Evolutionary conservation across 768 basidiomycete genomes (phyloP).

Genomic region (Tricholoma saponaceum): DNA sequence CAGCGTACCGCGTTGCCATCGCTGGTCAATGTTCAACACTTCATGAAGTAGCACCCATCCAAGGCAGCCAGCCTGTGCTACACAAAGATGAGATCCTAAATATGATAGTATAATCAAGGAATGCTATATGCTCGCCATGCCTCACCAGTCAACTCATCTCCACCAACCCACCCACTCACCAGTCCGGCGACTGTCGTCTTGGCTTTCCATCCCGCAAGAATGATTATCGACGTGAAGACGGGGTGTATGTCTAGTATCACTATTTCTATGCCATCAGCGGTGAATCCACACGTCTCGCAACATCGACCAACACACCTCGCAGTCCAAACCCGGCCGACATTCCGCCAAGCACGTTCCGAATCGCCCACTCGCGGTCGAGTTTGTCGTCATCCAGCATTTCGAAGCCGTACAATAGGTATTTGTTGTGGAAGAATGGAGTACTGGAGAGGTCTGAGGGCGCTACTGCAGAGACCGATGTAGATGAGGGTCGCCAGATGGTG

Average conservation of each 20-base stretch:
- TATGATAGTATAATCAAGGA: slow-evolving; percentile 35
- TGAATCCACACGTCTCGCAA: background rate
- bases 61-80: no score
- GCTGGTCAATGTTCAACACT: background rate
- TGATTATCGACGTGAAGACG: slow-evolving; percentile 67
- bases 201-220: slow-evolving; percentile 66
- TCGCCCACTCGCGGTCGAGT: slow-evolving; percentile 79
- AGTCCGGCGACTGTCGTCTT: slow-evolving; percentile 62
- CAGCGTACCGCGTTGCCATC: background rate
- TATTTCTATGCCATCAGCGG: slow-evolving; percentile 20
- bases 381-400: slow-evolving; percentile 67
- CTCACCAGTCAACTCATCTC: slow-evolving; percentile 51
- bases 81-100: background rate
- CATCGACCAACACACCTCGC: slow-evolving; percentile 47
- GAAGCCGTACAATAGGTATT: slow-evolving; percentile 37
- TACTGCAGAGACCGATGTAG: slow-evolving; percentile 18
- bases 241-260: slow-evolving; percentile 80
- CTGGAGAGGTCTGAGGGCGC: slow-evolving; percentile 17
- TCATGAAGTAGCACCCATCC: background rate
- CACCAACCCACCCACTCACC: slow-evolving; percentile 68
- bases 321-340: slow-evolving; percentile 86
- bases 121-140: slow-evolving; percentile 84
- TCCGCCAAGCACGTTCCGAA: slow-evolving; percentile 79
- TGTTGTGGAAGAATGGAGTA: slow-evolving; percentile 22
- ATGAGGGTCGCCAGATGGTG: slow-evolving; percentile 70